Evolutionary conservation across 2,329 filamentous ascomycete species (phyloP), one percentile per base, ranked within the genome.

Genomic region (Colletotrichum cordylinicola): DNA sequence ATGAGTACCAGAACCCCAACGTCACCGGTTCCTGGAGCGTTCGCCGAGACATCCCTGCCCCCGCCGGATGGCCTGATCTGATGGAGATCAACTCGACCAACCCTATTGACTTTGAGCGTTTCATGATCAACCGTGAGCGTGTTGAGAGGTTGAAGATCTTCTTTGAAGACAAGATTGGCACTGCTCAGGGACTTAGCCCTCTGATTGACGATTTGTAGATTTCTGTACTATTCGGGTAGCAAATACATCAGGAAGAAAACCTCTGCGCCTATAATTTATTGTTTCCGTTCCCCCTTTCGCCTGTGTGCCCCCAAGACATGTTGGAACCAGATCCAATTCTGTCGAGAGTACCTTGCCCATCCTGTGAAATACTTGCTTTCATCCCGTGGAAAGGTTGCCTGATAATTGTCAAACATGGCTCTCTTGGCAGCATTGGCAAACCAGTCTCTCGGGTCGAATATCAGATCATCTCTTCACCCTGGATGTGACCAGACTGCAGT

Each of bases 81-180:
- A 77, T 83, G 52, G 79, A 82, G 72, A 33, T 78, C 43, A 39
- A 78, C 69, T 56, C 69, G 21, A 87, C 86, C 0, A 82, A 88
- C 55, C 82, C 83, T 2, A 80, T 82, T 0, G 80, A 79, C 13
- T 89, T 89, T 77, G 78, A 78, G 2, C 75, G 79, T 35, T 89
- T 82, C 52, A 89, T 88, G 87, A 74, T 78, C 4, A 83, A 89
- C 71, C 83, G 87, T 2, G 80, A 73, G 0, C 77, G 79, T 9
- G 83, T 89, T 1, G 87, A 89, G 81, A 82, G 85, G 75, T 75
- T 85, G 52, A 82, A 81, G 70, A 81, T 87, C 33, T 86, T 81
- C 76, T 88, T 85, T 62, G 87, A 89, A 81, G 78, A 79, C 5
- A 82, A 78, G n/a, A 78, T 89, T 39, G 87, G 88, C 6, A 81